Evolutionary conservation across 2,329 filamentous ascomycete species (phyloP), one percentile per base, ranked within the genome.

Genomic region (Aureobasidium musti): DNA sequence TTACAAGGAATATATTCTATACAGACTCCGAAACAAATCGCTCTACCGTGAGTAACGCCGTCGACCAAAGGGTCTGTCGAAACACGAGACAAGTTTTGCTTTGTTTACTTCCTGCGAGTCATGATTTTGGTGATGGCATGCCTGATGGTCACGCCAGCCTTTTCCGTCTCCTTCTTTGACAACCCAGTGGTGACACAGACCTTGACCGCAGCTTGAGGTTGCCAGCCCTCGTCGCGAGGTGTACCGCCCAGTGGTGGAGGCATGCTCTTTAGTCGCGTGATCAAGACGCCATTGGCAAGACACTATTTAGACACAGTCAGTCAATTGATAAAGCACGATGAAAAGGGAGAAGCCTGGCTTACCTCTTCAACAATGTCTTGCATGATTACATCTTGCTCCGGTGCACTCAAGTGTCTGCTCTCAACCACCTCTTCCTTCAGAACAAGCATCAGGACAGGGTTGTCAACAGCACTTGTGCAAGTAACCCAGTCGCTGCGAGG

Each of bases 341-440:
- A 8, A n/a, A 6, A 43, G 6, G 19, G 37, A 13, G 7, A 19
- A 49, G 14, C 33, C 14, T 21, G 28, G 77, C 86, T 73, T 83
- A 96, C 93, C 89, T 99, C 95, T 68, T 99, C 96, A n/a, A 97
- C 92, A 70, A 91, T 89, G 73, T 99, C 95, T 74, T 96, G 89
- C 67, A 99, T 79, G 21, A 98, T 78, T 67, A 87, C 85, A 73
- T 97, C 92, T 79, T 98, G 92, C 69, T 97, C 94, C 39, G 89
- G 85, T 11, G 86, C 77, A 17, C 82, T 86, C 66, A 96, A 79
- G 52, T 86, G 86, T 74, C 90, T 87, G 1, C 87, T 84, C 60
- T 86, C 83, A 47, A 97, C 82, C 43, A 97, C 87, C 67, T 97
- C 91, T 0, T 88, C 85, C 81, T 97, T 97, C 65, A 99, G 81